A percentile compares a stretch with the other conserved stretches of the same genome.
phyloP scores from a whole-genome alignment of 1,284 basidiomycete species.

The Puccinia polysora region DNA sequence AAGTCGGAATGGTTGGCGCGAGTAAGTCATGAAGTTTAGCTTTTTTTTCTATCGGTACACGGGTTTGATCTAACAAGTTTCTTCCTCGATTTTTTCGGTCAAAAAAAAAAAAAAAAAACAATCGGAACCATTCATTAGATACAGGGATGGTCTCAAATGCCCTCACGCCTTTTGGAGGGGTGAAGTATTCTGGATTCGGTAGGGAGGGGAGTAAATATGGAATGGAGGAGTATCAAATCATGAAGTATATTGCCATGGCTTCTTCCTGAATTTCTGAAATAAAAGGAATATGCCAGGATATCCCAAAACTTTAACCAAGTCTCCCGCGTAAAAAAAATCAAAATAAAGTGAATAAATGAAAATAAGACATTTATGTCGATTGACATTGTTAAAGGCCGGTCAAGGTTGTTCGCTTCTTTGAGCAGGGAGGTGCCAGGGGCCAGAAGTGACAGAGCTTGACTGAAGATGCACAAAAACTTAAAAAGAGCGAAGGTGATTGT shows the following conservation, averaged over 20 bases:
- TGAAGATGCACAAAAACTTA: too few relatives aligned
- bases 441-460: too few relatives aligned
- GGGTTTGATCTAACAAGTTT: background rate
- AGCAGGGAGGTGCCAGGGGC: too few relatives aligned
- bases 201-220: constrained; percentile 60
- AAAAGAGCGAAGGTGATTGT: too few relatives aligned
- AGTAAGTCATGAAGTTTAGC: constrained; percentile 9
- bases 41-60: background rate
- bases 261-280: too few relatives aligned
- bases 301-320: too few relatives aligned
- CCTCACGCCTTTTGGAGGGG: constrained; percentile 83
- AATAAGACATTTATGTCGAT: too few relatives aligned
- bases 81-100: background rate
- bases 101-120: background rate
- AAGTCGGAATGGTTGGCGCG: constrained; percentile 91
- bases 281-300: too few relatives aligned
- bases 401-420: too few relatives aligned
- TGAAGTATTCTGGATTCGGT: constrained; percentile 77
- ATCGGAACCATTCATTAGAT: constrained; percentile 53
- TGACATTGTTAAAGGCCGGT: too few relatives aligned
- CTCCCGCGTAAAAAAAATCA: too few relatives aligned
- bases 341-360: too few relatives aligned
- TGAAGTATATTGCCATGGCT: constrained; percentile 73
- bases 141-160: constrained; percentile 76
- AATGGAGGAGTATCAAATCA: constrained; percentile 60